These are phyloP conservation scores for Ustilago vetiveriae DNA, from an alignment of 1,284 basidiomycete genomes.

Conservation along the genomic window DNA sequence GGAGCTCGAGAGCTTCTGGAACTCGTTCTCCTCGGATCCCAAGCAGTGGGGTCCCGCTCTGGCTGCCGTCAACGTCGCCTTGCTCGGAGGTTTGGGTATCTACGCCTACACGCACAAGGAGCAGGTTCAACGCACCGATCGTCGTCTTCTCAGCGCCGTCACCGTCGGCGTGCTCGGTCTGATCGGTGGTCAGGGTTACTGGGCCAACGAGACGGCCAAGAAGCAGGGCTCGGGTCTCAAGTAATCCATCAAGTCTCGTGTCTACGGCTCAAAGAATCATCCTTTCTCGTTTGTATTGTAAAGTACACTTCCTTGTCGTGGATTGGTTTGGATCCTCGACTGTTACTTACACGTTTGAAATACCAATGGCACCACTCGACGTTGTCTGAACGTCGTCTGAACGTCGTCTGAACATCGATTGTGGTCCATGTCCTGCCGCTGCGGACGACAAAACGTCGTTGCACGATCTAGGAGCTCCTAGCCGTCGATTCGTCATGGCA, in stretches of 20 bases:
- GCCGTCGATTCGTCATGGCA: too few species aligned
- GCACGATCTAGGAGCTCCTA: too few species aligned
- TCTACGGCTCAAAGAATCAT: not conserved
- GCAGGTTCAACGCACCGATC: slow-evolving; percentile 55
- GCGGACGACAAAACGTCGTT: too few species aligned
- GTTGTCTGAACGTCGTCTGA: too few species aligned
- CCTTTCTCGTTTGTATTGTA: slow-evolving; percentile 4
- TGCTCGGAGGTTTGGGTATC: slow-evolving; percentile 62
- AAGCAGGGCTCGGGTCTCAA: slow-evolving; percentile 36
- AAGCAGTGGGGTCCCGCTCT: slow-evolving; percentile 63
- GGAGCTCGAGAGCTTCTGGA: slow-evolving; percentile 54
- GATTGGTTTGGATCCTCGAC: not conserved
- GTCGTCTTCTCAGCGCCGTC: slow-evolving; percentile 53
- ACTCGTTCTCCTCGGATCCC: slow-evolving; percentile 58
- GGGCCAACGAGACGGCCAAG: slow-evolving; percentile 51
- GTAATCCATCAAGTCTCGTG: too few species aligned
- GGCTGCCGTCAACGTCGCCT: slow-evolving; percentile 60
- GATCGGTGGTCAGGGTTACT: slow-evolving; percentile 60
- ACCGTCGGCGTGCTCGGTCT: slow-evolving; percentile 57
- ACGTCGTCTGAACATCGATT: too few species aligned
- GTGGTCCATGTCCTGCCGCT: too few species aligned
- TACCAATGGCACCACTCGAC: not conserved
- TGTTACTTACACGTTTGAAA: slow-evolving; percentile 3
- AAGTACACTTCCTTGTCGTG: slow-evolving; percentile 4
- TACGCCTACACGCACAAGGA: slow-evolving; percentile 63